These are phyloP conservation scores for Chlorociboria aeruginascens DNA, from an alignment of 495 filamentous ascomycete species.

Conservation along the genomic window DNA sequence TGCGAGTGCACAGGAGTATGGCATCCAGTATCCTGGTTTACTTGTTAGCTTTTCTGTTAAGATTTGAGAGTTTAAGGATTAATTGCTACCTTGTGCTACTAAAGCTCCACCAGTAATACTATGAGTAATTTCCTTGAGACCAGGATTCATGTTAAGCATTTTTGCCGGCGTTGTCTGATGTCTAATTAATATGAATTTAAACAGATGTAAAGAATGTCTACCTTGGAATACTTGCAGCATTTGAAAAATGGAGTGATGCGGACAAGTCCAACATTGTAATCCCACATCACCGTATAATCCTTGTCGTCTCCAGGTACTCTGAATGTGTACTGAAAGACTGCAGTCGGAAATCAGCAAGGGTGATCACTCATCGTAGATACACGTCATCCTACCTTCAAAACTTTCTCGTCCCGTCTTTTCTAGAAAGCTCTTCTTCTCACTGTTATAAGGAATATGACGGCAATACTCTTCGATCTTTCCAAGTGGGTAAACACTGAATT, in stretches of 20 bases:
- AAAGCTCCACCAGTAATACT: constrained; percentile 92
- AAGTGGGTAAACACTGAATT: constrained; percentile 54
- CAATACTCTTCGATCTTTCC: constrained; percentile 56
- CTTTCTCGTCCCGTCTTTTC: constrained; percentile 74
- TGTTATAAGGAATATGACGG: constrained; percentile 83
- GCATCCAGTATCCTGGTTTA: constrained; percentile 86
- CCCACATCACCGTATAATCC: constrained; percentile 81
- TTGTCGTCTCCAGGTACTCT: constrained; percentile 52
- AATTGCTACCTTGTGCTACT: constrained; percentile 65
- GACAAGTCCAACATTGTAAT: constrained; percentile 92
- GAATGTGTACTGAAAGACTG: constrained; percentile 92
- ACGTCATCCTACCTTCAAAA: constrained; percentile 59
- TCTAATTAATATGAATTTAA: constrained; percentile 4
- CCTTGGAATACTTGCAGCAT: constrained; percentile 76
- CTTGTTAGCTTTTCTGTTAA: not conserved
- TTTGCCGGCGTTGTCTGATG: constrained; percentile 71
- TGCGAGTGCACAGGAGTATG: constrained; percentile 70
- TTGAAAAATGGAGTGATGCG: constrained; percentile 94
- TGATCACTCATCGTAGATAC: not conserved
- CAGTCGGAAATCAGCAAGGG: constrained; percentile 7
- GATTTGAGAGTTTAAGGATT: not conserved
- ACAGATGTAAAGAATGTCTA: constrained; percentile 19
- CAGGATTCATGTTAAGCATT: constrained; percentile 65
- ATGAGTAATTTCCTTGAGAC: constrained; percentile 73
- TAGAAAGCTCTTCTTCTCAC: constrained; percentile 79